phyloP scores from a whole-genome alignment of 768 basidiomycete species.

The Russula olivacea region DNA sequence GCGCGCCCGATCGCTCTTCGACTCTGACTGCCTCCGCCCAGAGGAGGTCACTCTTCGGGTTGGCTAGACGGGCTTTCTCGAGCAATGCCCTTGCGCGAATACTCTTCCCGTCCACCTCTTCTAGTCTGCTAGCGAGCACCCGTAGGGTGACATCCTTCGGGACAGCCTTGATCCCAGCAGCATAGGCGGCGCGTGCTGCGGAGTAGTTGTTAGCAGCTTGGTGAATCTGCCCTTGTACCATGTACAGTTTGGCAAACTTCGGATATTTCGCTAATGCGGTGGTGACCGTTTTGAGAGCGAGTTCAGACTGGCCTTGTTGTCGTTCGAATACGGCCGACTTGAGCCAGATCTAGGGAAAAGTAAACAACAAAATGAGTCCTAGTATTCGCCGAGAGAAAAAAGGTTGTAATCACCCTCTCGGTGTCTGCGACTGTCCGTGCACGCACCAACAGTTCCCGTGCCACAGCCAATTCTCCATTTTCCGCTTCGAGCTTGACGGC shows the following conservation, averaged over 20 bases:
- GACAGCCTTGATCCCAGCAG: constrained; percentile 75
- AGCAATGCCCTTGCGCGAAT: constrained; percentile 89
- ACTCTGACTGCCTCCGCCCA: constrained; percentile 92
- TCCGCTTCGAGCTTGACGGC: constrained; percentile 96
- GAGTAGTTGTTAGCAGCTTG: constrained; percentile 53
- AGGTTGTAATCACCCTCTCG: constrained; percentile 55
- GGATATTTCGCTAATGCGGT: constrained; percentile 80
- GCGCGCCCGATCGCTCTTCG: constrained; percentile 81
- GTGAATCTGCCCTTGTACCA: constrained; percentile 87
- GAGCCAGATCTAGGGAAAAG: constrained; percentile 83
- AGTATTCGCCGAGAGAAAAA: background rate
- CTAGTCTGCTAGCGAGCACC: constrained; percentile 83
- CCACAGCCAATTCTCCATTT: constrained; percentile 84
- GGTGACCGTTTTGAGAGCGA: constrained; percentile 68
- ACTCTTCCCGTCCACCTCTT: constrained; percentile 85
- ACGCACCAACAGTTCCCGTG: constrained; percentile 78
- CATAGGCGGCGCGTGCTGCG: constrained; percentile 72
- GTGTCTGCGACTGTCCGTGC: constrained; percentile 90
- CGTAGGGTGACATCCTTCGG: constrained; percentile 82
- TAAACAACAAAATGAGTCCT: constrained; percentile 6
- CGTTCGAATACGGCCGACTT: constrained; percentile 93
- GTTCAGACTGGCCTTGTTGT: constrained; percentile 63
- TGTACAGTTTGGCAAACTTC: no score
- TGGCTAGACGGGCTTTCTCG: constrained; percentile 83
- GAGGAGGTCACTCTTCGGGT: constrained; percentile 75